These are phyloP conservation scores for Globisporangium cederbergense DNA, from an alignment of 352 stramenopile species.

Conservation along the genomic window DNA sequence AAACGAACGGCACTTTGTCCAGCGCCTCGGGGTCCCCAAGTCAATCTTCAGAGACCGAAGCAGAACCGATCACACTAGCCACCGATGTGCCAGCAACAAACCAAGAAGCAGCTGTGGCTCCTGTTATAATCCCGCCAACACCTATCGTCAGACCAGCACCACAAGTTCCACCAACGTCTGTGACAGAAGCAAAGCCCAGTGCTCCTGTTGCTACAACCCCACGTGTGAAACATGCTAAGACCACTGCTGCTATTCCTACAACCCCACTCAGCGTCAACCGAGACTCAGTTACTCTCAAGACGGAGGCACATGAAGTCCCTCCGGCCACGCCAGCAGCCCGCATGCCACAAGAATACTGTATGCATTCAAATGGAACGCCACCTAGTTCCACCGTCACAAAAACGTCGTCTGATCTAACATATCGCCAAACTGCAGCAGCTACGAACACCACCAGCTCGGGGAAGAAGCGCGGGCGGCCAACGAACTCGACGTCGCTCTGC, in stretches of 20 bases:
- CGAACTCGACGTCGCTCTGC: conserved; percentile 8
- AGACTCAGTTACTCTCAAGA: background rate
- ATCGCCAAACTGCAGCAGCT: background rate
- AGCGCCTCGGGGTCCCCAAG: background rate
- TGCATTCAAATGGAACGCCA: background rate
- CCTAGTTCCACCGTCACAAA: background rate
- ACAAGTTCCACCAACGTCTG: background rate
- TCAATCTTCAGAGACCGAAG: background rate
- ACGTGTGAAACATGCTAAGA: no score
- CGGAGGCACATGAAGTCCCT: background rate
- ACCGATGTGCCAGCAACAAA: background rate
- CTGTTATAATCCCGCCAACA: background rate
- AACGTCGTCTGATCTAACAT: background rate
- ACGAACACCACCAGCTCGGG: conserved; percentile 10
- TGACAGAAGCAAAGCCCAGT: background rate
- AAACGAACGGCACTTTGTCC: background rate
- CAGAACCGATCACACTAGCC: background rate
- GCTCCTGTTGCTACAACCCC: background rate
- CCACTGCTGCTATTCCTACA: background rate
- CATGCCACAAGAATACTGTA: background rate
- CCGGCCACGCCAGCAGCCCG: background rate
- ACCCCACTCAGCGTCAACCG: background rate
- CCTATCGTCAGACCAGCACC: background rate
- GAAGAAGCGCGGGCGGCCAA: conserved; percentile 30
- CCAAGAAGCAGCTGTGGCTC: background rate